Evolutionary conservation across 257 asterid genomes (phyloP), one percentile per base, ranked within the genome.

Genomic region (Cinchona pubescens): DNA sequence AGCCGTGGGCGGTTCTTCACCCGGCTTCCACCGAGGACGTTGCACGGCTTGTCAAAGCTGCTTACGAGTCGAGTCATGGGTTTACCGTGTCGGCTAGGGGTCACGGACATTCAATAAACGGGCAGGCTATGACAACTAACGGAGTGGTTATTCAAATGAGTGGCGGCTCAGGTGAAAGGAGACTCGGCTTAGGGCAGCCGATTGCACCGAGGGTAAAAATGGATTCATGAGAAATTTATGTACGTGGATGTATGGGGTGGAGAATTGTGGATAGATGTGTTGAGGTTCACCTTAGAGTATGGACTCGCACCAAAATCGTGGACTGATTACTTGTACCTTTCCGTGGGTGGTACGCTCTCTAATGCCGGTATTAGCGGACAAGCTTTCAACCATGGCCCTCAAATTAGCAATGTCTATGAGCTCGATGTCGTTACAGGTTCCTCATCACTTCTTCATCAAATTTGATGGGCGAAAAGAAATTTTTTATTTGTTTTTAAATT

Each of bases 351-450:
- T 74, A 92, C 97, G 0, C 79, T 92, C 79, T 90, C 96, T 32
- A 92, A 92, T 81, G 97, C 90, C 15, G 97, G 97, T 0, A 92
- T 92, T 37, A 92, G 97, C 38, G 97, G 97, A 0, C 97, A 92
- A 69, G 92, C 96, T 74, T 92, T 92, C 79, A 80, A 88, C 79
- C 96, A 90, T 75, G 97, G 97, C 56, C 97, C 97, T 80, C 97
- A 92, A 74, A 87, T 92, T 74, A 87, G 83, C 83, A 92, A 90
- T 79, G 91, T 92, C 69, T 79, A 78, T 77, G 87, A 90, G 80
- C 94, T 92, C 34, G 91, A 92, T 35, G 96, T 92, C n/a, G 94
- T 92, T 40, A 92, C 97, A 81, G 97, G 97, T 88, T 74, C 42
- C 71, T 58, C 27, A 13, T 67, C 38, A 25, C 29, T 7, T 67